Percentiles rank a stretch among this genome's conserved stretches.
phyloP scores from a whole-genome alignment of 2,329 filamentous ascomycete species.

The Colletotrichum musicola region DNA sequence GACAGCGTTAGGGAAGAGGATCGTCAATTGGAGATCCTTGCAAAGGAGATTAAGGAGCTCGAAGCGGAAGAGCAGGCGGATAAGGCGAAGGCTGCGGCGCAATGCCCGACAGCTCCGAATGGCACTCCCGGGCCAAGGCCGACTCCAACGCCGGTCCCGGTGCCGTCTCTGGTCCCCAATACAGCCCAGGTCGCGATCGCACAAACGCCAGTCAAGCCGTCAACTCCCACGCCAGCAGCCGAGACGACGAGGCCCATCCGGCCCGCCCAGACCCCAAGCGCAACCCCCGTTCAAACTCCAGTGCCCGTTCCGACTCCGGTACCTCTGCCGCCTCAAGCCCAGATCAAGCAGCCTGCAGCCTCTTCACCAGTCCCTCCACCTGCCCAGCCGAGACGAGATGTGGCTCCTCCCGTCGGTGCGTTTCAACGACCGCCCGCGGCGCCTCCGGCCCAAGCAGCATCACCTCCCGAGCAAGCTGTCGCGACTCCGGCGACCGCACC shows the following conservation, averaged over 20 bases:
- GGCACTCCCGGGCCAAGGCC: slow-evolving; percentile 8
- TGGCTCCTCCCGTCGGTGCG: slow-evolving; percentile 11
- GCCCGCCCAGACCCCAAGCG: slow-evolving; percentile 42
- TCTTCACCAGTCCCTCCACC: slow-evolving; percentile 7
- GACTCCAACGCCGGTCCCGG: slow-evolving; percentile 28
- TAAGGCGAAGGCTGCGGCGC: slow-evolving; percentile 33
- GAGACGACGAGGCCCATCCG: slow-evolving; percentile 30
- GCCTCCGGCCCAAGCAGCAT: slow-evolving; percentile 27
- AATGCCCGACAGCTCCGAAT: slow-evolving; percentile 12
- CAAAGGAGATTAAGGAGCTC: slow-evolving; percentile 76
- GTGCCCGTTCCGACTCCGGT: slow-evolving; percentile 33
- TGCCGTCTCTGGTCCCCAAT: slow-evolving; percentile 13
- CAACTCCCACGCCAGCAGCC: slow-evolving; percentile 11
- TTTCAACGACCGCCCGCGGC: slow-evolving; percentile 29
- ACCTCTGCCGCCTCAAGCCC: slow-evolving; percentile 30
- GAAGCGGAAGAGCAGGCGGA: slow-evolving; percentile 60
- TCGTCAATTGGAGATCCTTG: slow-evolving; percentile 71
- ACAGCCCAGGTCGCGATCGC: slow-evolving; percentile 5
- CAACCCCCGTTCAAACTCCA: slow-evolving; percentile 42
- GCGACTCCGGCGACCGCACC: slow-evolving; percentile 39
- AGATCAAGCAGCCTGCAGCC: slow-evolving; percentile 4
- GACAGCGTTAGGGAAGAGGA: slow-evolving; percentile 81
- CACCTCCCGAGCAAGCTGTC: neutral
- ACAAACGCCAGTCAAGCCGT: slow-evolving; percentile 23
- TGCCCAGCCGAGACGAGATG: slow-evolving; percentile 28